These are phyloP conservation scores for Solanum habrochaites DNA, from an alignment of 257 asterid species.

Conservation along the genomic window DNA sequence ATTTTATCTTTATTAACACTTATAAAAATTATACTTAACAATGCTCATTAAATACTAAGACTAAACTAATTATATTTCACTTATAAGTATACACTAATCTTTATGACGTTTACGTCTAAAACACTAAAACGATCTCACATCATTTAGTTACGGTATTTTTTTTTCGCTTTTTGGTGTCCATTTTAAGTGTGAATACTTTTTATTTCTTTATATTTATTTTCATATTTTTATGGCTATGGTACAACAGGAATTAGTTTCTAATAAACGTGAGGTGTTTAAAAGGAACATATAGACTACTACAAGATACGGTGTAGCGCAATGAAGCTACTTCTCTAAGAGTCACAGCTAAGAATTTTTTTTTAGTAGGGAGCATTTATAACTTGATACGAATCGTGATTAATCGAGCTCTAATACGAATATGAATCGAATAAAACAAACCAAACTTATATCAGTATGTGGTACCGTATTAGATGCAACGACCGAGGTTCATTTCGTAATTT, in stretches of 20 bases:
- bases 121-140: neutral
- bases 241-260: neutral
- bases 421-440: too few species aligned
- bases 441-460: neutral
- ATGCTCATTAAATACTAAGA: neutral
- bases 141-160: neutral
- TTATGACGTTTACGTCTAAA: neutral
- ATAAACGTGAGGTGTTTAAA: neutral
- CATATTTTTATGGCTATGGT: neutral
- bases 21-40: too few species aligned
- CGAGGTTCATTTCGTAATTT: neutral
- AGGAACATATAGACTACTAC: neutral
- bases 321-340: neutral
- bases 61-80: too few species aligned
- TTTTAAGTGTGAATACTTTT: neutral
- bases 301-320: neutral
- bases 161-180: neutral
- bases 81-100: neutral
- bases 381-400: too few species aligned
- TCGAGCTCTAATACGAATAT: neutral
- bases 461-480: neutral
- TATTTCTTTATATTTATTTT: neutral
- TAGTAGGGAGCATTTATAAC: too few species aligned
- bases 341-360: neutral
- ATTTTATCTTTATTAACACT: too few species aligned